A percentile compares a stretch with the other conserved stretches of the same genome.
phyloP scores from a whole-genome alignment of 495 filamentous ascomycete species.

The Tricharina praecox region DNA sequence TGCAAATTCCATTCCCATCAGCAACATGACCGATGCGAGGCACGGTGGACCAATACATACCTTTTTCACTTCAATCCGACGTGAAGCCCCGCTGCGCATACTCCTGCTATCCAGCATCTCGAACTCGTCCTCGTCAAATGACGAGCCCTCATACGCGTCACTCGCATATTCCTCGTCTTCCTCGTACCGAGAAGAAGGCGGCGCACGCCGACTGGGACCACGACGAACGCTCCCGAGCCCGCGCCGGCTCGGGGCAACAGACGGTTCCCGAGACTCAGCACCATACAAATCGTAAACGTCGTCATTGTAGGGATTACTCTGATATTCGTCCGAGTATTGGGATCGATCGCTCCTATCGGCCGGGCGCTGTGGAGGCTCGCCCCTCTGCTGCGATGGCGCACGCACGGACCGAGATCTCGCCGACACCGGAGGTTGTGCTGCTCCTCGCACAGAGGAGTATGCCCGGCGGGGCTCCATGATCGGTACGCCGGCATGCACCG shows the following conservation, averaged over 20 bases:
- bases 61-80: slow-evolving; percentile 24
- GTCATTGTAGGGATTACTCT: slow-evolving; percentile 43
- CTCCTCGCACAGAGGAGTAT: slow-evolving; percentile 33
- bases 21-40: background rate
- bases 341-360: slow-evolving; percentile 22
- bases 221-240: slow-evolving; percentile 8
- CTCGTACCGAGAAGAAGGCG: slow-evolving; percentile 44
- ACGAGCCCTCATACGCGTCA: slow-evolving; percentile 48
- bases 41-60: slow-evolving; percentile 7
- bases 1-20: slow-evolving; percentile 15
- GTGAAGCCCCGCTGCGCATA: slow-evolving; percentile 21
- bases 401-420: slow-evolving; percentile 25
- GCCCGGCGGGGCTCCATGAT: slow-evolving; percentile 33
- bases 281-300: slow-evolving; percentile 56
- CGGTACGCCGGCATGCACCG: slow-evolving; percentile 28
- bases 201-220: slow-evolving; percentile 6
- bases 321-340: slow-evolving; percentile 32
- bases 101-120: slow-evolving; percentile 47
- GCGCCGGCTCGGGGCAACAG: slow-evolving; percentile 20
- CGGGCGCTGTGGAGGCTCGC: slow-evolving; percentile 24
- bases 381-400: too few species aligned
- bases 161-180: slow-evolving; percentile 55
- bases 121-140: slow-evolving; percentile 57
- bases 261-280: slow-evolving; percentile 18
- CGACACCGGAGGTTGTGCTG: slow-evolving; percentile 21